phyloP scores from a whole-genome alignment of 202 grass and related monocot genomes.

The Panicum hallii region DNA sequence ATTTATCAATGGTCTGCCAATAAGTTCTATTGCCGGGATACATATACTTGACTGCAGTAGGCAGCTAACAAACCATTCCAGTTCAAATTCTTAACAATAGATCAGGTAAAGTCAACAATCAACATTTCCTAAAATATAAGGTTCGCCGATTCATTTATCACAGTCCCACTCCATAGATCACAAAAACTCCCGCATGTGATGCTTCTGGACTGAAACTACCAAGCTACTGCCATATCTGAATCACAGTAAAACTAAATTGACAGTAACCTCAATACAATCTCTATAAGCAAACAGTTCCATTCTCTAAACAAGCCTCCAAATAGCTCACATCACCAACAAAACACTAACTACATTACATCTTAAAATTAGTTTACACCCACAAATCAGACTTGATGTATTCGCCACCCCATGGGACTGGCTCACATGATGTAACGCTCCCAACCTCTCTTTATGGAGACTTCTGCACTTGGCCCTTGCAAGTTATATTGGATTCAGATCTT shows the following conservation, averaged over 20 bases:
- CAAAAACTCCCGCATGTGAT: neutral
- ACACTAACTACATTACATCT: neutral
- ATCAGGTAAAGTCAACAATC: neutral
- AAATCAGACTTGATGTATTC: conserved; percentile 1
- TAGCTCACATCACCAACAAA: conserved; percentile 18
- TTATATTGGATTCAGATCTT: neutral
- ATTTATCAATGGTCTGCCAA: too few relatives aligned
- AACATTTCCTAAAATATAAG: neutral
- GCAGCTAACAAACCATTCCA: neutral
- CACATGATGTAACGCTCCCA: neutral
- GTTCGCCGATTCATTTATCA: neutral
- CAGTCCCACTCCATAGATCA: neutral
- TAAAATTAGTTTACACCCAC: neutral
- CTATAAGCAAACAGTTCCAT: neutral
- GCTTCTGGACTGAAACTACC: conserved; percentile 2
- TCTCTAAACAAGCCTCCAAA: neutral
- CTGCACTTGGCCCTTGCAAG: neutral
- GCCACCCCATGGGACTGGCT: neutral
- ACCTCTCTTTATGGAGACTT: neutral
- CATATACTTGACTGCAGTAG: neutral
- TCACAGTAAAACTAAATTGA: neutral
- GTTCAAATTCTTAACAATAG: too few relatives aligned
- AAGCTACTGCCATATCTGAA: neutral
- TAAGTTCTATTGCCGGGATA: neutral
- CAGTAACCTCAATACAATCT: neutral